Percentiles rank a stretch among this genome's conserved stretches.
These are phyloP conservation scores for Musa balbisiana DNA, from an alignment of 202 grass and related monocot genomes.

Conservation along the genomic window DNA sequence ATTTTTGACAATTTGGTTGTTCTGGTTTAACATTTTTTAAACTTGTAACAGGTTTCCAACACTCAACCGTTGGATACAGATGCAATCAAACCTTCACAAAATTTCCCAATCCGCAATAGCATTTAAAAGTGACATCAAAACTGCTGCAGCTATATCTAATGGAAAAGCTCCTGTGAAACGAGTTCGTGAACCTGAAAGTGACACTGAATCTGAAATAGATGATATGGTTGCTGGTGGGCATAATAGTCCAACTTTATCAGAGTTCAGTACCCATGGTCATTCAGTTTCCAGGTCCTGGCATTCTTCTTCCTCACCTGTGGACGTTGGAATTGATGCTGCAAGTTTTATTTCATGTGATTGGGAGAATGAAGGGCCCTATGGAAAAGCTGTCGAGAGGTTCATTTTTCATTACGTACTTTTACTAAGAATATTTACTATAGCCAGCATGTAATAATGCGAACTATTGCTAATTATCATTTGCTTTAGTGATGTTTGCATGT, in stretches of 20 bases:
- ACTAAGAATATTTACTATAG: conserved; percentile 4
- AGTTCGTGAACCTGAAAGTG: conserved; percentile 60
- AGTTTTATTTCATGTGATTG: conserved; percentile 85
- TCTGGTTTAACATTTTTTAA: conserved; percentile 24
- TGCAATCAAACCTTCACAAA: conserved; percentile 95
- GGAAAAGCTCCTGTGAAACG: conserved; percentile 62
- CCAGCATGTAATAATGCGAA: neutral
- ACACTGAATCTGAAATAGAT: conserved; percentile 60
- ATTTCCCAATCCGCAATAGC: conserved; percentile 64
- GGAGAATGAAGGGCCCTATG: conserved; percentile 86
- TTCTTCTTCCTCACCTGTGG: conserved; percentile 46
- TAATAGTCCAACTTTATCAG: conserved; percentile 30
- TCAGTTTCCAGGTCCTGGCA: conserved; percentile 2
- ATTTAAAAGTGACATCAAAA: conserved; percentile 39
- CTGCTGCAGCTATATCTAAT: conserved; percentile 37
- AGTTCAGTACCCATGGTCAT: conserved; percentile 4
- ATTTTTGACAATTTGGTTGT: conserved; percentile 24
- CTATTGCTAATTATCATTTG: neutral
- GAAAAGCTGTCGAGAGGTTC: conserved; percentile 89
- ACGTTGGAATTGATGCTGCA: conserved; percentile 45
- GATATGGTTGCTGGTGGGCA: conserved; percentile 39
- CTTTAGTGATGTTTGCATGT: no score
- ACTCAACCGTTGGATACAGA: conserved; percentile 94
- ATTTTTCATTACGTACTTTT: conserved; percentile 16
- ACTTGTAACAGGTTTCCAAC: conserved; percentile 59